Evolutionary conservation across 2,329 filamentous ascomycete species (phyloP).

Genomic region (Monosporascus sp.): DNA sequence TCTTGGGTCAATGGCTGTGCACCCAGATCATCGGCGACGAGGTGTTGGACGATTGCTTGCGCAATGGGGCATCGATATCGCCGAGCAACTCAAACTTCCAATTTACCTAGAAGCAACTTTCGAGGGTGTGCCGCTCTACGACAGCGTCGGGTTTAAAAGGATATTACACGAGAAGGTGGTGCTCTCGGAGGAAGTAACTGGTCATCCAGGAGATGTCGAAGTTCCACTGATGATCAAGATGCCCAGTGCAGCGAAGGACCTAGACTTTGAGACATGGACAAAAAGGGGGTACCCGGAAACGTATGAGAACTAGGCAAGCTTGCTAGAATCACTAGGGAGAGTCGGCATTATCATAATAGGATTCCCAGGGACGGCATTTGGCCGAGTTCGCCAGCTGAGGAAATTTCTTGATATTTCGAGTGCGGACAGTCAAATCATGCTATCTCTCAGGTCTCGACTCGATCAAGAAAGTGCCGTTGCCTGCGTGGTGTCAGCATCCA

Average conservation of each 20-base stretch:
- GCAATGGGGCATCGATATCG: constrained; percentile 18
- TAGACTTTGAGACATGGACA: constrained; percentile 16
- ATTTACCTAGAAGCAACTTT: constrained; percentile 19
- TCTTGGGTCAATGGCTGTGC: constrained; percentile 18
- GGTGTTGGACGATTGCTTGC: constrained; percentile 17
- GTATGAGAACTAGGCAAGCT: constrained; percentile 2
- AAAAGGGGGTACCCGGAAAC: constrained; percentile 12
- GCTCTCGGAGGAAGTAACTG: constrained; percentile 16
- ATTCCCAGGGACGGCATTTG: too few species aligned
- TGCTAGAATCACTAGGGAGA: too few species aligned
- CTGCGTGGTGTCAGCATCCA: constrained; percentile 10
- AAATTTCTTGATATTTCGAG: too few species aligned
- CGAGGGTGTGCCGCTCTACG: constrained; percentile 13
- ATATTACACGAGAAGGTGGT: constrained; percentile 14
- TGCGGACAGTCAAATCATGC: too few species aligned
- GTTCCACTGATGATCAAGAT: constrained; percentile 21
- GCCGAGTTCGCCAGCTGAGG: too few species aligned
- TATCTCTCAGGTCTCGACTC: too few species aligned
- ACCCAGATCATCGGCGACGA: constrained; percentile 17
- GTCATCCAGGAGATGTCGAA: constrained; percentile 11
- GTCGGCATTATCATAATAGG: too few species aligned
- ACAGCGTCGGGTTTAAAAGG: constrained; percentile 15
- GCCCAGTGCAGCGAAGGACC: constrained; percentile 15
- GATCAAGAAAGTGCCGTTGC: neutral
- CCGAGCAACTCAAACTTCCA: constrained; percentile 17